A percentile compares a stretch with the other conserved stretches of the same genome.
Evolutionary conservation across 2,329 filamentous ascomycete genomes (phyloP).

Genomic region (Chaetothyriales sp.): DNA sequence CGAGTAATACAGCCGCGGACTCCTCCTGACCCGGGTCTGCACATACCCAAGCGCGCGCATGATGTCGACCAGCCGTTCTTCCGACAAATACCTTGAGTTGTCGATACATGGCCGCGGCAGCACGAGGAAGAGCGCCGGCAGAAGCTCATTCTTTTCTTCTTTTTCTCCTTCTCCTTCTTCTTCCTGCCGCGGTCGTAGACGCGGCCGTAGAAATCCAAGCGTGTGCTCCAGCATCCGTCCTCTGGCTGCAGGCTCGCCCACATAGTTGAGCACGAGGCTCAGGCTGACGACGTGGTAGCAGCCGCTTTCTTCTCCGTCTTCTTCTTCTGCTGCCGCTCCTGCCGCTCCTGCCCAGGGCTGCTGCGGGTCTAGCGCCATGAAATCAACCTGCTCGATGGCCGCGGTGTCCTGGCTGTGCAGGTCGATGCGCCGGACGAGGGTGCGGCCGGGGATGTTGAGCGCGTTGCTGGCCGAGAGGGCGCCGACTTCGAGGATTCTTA

Average conservation of each 20-base stretch:
- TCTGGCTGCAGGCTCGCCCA: constrained; percentile 57
- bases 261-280: constrained; percentile 86
- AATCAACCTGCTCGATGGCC: constrained; percentile 71
- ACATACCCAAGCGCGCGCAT: constrained; percentile 64
- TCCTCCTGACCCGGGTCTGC: constrained; percentile 52
- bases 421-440: constrained; percentile 52
- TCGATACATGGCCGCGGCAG: constrained; percentile 73
- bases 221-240: constrained; percentile 77
- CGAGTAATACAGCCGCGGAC: constrained; percentile 73
- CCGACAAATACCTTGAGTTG: constrained; percentile 81
- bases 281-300: constrained; percentile 82
- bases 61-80: constrained; percentile 51
- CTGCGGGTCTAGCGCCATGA: constrained; percentile 76
- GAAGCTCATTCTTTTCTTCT: constrained; percentile 16
- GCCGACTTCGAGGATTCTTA: constrained; percentile 75
- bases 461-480: constrained; percentile 72
- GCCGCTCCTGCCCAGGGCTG: constrained; percentile 6
- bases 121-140: constrained; percentile 73
- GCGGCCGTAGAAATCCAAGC: constrained; percentile 46
- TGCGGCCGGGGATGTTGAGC: constrained; percentile 43
- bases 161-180: not conserved
- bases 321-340: not conserved
- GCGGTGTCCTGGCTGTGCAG: constrained; percentile 63
- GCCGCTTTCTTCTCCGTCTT: not conserved
- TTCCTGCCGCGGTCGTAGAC: constrained; percentile 9